Evolutionary conservation across 108 stramenopile species (phyloP).

Genomic region (Cafeteria roenbergensis): DNA sequence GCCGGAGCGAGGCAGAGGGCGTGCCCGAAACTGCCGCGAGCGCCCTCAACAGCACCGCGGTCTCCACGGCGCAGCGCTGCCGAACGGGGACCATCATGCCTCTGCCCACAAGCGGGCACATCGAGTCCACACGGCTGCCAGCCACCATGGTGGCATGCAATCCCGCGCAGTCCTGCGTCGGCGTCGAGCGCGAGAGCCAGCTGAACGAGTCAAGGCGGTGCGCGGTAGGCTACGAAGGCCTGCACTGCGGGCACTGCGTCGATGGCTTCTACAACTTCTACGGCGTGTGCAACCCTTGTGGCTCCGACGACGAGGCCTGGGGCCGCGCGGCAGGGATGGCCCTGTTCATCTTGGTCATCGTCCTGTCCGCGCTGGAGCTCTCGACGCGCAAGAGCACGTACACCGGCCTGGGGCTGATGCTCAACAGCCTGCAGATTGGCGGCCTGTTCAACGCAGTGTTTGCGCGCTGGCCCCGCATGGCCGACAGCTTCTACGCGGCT

Average conservation of each 20-base stretch:
- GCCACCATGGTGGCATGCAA: background rate
- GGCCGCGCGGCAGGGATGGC: background rate
- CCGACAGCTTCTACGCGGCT: background rate
- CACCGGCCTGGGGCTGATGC: background rate
- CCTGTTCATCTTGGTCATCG: background rate
- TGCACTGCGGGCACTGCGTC: background rate
- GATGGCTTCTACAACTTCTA: background rate
- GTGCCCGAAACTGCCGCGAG: too few species aligned
- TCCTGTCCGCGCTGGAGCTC: background rate
- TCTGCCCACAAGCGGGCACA: background rate
- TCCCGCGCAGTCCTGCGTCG: background rate
- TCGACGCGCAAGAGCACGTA: background rate
- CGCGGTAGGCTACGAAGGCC: background rate
- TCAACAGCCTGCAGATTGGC: background rate
- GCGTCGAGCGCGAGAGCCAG: background rate
- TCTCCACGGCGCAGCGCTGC: too few species aligned
- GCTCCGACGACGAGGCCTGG: too few species aligned
- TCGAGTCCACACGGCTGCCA: background rate
- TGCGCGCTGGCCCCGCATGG: background rate
- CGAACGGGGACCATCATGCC: background rate
- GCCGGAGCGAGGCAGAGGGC: too few species aligned
- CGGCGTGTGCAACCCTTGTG: background rate
- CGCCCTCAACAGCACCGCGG: too few species aligned
- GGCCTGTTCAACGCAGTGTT: background rate
- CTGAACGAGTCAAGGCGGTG: background rate